Base-by-base conservation (phyloP, 495 filamentous ascomycete genomes). In the Thermothielavioides terrestris region DNA sequence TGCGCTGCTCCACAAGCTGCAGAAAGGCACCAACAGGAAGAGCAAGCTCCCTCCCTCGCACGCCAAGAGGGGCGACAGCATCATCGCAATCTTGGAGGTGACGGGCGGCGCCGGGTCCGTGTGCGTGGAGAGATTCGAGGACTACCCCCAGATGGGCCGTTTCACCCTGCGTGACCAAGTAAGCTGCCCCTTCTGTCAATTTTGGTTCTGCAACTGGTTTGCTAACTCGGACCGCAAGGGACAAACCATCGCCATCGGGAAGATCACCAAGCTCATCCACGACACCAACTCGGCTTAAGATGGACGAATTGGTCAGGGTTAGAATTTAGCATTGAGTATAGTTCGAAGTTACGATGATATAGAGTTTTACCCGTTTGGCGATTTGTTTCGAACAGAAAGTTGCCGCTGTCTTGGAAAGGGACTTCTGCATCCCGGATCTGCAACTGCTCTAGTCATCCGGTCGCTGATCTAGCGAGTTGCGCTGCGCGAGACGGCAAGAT, bases 141-240 rank as follows among this genome's bases (percentile, higher is more conserved):
- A 96, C 55, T 94, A 96, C 64, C 78, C 88, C 28, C 90, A 96
- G 69, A 77, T 98, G 61, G 91, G 91, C 59, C 82, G 91, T 26
- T 97, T 97, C 70, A 97, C 92, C 4, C 75, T 98, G 49, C 78
- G 92, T 73, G 91, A 96, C 61, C 89, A 95, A 75, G 89, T 94
- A 66, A 53, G 58, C 54, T 30, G n/a, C n/a, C 52, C 23, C 25
- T 1, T 8, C 38, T 21, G 32, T 25, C 12, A 23, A 38, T 23
- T 56, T 58, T 52, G 42, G 50, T 27, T 57, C 59, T 50, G 65
- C 41, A 35, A 17, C 15, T 1, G n/a, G 15, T 15, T 49, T 48
- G 60, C 56, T 57, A 56, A 59, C 23, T 9, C 7, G 20, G 11
- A 42, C 28, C 43, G 51, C 51, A n/a, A 89, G 86, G 89, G 89